Evolutionary conservation across 805 yeast species (phyloP), one percentile per base, ranked within the genome.

Genomic region (Blastobotrys muscicola): DNA sequence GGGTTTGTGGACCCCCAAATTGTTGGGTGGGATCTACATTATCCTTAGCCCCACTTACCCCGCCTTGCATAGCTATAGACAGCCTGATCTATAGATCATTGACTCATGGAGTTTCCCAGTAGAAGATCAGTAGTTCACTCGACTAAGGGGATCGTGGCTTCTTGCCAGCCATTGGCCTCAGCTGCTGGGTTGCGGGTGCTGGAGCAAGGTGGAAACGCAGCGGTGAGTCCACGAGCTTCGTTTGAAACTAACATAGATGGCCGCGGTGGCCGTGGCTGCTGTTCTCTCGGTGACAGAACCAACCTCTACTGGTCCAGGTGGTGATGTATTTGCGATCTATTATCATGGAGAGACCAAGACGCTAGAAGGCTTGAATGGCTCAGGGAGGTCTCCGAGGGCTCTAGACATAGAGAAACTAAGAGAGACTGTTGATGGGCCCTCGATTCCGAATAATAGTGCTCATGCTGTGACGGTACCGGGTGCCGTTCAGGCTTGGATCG

Each of bases 401-500:
- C 50, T 77, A 8, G 59, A 69, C 2, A 59, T 80, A 9, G 80
- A 78, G 11, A 61, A 68, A 47, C 67, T 79, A 3, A 58, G 63
- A 46, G 64, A 67, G 14, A 74, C 74, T 12, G 62, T 72, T 34
- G 58, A 66, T 8, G 66, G 75, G 33, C 13, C 10, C n/a, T 61
- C 64, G 23, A 65, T 82, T 29, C 76, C 76, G 0, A 53, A 53
- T 9, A 64, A 64, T 29, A 78, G 85, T 2, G 72, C 78, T 2
- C 76, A 75, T 45, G 62, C 81, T 0, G 75, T 80, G 6, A 80
- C 78, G 41, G 87, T 83, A 3, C 92, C 92, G 0, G 94, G 94
- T 3, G 80, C 85, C 1, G 70, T 82, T 39, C 85, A 85, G 4
- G 90, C 85, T 0, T 84, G 92, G 92, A 58, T 70, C 37, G 92